Evolutionary conservation across 2,329 filamentous ascomycete genomes (phyloP), one percentile per base, ranked within the genome.

Genomic region (Xylariaceae sp.): DNA sequence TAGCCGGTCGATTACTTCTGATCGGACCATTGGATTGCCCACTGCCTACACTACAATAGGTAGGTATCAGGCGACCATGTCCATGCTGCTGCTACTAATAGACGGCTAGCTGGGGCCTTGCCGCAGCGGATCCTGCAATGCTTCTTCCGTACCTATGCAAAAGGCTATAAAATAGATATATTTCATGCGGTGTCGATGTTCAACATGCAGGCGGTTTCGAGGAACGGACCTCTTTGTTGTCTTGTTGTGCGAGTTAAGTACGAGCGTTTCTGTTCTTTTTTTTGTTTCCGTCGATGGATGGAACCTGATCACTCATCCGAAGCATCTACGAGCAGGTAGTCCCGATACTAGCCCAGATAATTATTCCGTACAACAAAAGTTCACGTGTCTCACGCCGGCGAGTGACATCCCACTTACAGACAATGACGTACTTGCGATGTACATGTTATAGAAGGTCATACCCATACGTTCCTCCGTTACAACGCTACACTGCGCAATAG

Each of bases 121-220:
- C 39, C 13, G 57, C 23, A 45, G 56, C 51, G 48, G 18, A 44
- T 55, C 5, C 47, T 47, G 51, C 37, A 51, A 51, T 15, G 50
- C 13, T 4, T 11, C 13, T 45, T 45, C 10, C 11, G 41, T 45
- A 45, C 41, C 9, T 45, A n/a, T 45, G 41, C 41, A 45, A 11
- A 45, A 13, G 41, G 41, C 10, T 13, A 10, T 41, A 41, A 41
- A 13, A 41, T 15, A 45, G 11, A 5, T n/a, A 45, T 15, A 45
- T 15, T 41, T 10, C 10, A 13, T 45, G n/a, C 41, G 41, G 41
- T 45, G 13, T 45, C 23, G 23, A 30, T 30, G 23, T 30, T 30
- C 23, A n/a, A 13, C n/a, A 6, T 6, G 41, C 5, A 13, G 41
- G 41, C n/a, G n/a, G 41, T 45, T 13, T 45, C 15, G 41, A 45